Conservation (phyloP, 345 rosid species). For the Fremontodendron californicum region DNA sequence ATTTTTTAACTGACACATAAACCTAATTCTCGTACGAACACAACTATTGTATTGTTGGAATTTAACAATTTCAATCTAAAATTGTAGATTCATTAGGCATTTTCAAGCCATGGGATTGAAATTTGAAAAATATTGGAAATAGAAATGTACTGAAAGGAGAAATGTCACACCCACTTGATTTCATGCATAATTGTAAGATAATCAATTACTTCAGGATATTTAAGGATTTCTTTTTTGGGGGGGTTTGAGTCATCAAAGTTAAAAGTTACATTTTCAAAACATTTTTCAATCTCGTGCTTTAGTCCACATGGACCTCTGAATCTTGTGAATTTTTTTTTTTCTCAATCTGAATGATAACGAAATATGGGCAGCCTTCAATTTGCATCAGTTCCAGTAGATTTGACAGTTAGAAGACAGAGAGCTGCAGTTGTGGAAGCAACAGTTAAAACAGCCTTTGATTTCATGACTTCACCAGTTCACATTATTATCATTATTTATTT, state of each 20-base stretch:
- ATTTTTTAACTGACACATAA: no score
- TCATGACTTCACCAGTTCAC: neutral
- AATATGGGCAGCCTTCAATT: neutral
- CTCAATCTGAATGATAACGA: neutral
- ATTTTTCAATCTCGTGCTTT: neutral
- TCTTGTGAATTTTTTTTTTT: neutral
- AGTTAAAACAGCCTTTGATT: neutral
- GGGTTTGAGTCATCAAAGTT: neutral
- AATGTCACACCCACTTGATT: neutral
- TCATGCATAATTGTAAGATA: neutral
- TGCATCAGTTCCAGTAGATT: neutral
- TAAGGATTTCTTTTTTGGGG: no score
- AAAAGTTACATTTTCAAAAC: neutral
- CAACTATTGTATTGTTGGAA: no score
- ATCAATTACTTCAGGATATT: no score
- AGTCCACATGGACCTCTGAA: neutral
- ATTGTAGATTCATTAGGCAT: no score
- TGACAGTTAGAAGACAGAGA: neutral
- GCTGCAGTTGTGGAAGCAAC: neutral
- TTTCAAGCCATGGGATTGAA: no score
- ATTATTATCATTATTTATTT: neutral
- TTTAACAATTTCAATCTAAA: no score
- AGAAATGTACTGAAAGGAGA: neutral
- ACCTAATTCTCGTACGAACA: no score
- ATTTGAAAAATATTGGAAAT: neutral